A percentile compares a stretch with the other conserved stretches of the same genome.
Conservation (phyloP, 2,329 filamentous ascomycete genomes). For the Ambrosiella cleistominuta region DNA sequence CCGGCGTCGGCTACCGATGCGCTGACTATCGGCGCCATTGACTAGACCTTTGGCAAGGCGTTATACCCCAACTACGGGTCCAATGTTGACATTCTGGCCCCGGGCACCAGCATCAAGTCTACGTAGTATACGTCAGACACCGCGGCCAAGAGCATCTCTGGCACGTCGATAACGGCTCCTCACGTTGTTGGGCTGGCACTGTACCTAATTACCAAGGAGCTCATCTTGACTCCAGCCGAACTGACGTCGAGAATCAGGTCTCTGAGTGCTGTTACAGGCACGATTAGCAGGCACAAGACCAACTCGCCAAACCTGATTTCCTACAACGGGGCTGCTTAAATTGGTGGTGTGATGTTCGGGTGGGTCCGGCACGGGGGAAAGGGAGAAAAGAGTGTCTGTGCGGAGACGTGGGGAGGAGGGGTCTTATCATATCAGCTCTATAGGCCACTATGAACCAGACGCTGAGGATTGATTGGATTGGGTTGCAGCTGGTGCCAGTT, state of each 20-base stretch:
- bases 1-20: slow-evolving; percentile 16
- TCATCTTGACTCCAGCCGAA: neutral
- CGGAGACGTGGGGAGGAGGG: too few relatives aligned
- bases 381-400: neutral
- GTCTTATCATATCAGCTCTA: too few relatives aligned
- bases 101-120: slow-evolving; percentile 22
- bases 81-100: slow-evolving; percentile 27
- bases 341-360: neutral
- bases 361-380: neutral
- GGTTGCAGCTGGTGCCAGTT: too few relatives aligned
- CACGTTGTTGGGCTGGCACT: slow-evolving; percentile 10
- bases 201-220: slow-evolving; percentile 4
- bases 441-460: too few relatives aligned
- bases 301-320: neutral
- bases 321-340: neutral
- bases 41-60: slow-evolving; percentile 18
- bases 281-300: neutral
- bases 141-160: neutral
- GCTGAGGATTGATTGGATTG: too few relatives aligned
- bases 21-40: slow-evolving; percentile 17
- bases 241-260: neutral
- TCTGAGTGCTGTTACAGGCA: neutral
- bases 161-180: slow-evolving; percentile 11
- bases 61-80: slow-evolving; percentile 29
- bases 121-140: slow-evolving; percentile 18